Conservation (phyloP, 768 basidiomycete species). For the Trametes gibbosa region DNA sequence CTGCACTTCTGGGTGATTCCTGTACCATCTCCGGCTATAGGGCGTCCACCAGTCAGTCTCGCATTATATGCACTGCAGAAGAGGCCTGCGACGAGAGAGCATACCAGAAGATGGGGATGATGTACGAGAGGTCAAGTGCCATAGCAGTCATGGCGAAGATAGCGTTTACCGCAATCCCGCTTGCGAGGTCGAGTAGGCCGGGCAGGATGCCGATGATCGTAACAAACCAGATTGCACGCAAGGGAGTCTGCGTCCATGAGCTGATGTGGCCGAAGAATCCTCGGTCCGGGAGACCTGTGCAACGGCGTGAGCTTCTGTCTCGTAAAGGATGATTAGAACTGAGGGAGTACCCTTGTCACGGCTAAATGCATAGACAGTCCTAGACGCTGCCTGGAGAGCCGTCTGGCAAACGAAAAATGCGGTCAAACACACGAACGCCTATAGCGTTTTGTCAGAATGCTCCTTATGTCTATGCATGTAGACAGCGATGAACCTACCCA, state of each 20-base stretch:
- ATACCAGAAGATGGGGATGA: slow-evolving; percentile 73
- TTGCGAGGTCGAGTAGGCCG: slow-evolving; percentile 73
- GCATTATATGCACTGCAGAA: neutral
- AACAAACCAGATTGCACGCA: slow-evolving; percentile 74
- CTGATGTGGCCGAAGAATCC: slow-evolving; percentile 75
- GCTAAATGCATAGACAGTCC: slow-evolving; percentile 83
- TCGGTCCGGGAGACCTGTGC: slow-evolving; percentile 65
- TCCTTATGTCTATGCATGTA: neutral
- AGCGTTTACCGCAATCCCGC: slow-evolving; percentile 72
- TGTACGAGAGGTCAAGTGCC: slow-evolving; percentile 74
- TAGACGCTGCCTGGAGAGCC: slow-evolving; percentile 77
- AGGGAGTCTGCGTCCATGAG: slow-evolving; percentile 62
- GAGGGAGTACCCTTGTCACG: slow-evolving; percentile 58
- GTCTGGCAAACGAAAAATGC: slow-evolving; percentile 86
- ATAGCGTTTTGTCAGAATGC: neutral
- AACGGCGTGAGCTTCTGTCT: neutral
- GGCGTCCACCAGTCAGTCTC: neutral
- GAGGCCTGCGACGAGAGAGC: slow-evolving; percentile 5
- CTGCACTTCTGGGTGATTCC: slow-evolving; percentile 74
- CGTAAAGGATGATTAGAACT: neutral
- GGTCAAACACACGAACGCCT: slow-evolving; percentile 77
- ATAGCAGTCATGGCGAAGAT: slow-evolving; percentile 82
- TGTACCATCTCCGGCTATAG: slow-evolving; percentile 54
- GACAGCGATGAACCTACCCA: slow-evolving; percentile 50
- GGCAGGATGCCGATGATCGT: slow-evolving; percentile 67